phyloP scores from a whole-genome alignment of 1,284 basidiomycete species.

The Sporisorium iseilematis-ciliati region DNA sequence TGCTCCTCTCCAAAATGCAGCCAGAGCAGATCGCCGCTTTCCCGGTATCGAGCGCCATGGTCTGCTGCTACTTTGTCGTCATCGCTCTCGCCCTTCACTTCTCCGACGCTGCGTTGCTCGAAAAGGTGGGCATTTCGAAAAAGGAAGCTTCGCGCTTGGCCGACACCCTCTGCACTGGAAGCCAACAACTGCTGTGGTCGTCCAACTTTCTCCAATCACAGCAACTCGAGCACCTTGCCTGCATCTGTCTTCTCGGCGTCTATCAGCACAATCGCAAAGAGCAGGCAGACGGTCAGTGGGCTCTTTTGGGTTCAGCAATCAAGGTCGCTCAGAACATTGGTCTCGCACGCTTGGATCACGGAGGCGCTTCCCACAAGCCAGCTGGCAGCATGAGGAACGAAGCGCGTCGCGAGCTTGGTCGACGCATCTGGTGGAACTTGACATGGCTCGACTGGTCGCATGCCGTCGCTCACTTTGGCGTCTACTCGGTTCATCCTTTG shows the following conservation, averaged over 20 bases:
- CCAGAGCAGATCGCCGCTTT: slow-evolving; percentile 49
- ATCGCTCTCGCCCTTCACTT: slow-evolving; percentile 63
- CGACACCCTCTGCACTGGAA: slow-evolving; percentile 57
- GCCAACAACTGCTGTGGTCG: slow-evolving; percentile 60
- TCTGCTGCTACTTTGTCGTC: slow-evolving; percentile 64
- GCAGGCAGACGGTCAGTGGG: slow-evolving; percentile 63
- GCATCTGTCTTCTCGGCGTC: slow-evolving; percentile 63
- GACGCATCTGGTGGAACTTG: slow-evolving; percentile 67
- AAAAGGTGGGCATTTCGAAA: slow-evolving; percentile 44
- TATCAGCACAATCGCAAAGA: slow-evolving; percentile 66
- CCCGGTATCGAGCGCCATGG: slow-evolving; percentile 52
- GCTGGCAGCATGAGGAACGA: slow-evolving; percentile 43
- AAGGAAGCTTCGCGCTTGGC: slow-evolving; percentile 48
- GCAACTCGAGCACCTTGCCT: slow-evolving; percentile 63
- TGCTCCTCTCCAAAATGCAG: slow-evolving; percentile 44
- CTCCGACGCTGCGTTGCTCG: slow-evolving; percentile 35
- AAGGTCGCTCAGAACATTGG: slow-evolving; percentile 55
- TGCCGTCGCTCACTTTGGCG: slow-evolving; percentile 59
- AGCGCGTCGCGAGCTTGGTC: slow-evolving; percentile 57
- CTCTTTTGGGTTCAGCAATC: slow-evolving; percentile 62
- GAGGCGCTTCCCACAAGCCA: slow-evolving; percentile 15
- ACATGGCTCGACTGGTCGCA: slow-evolving; percentile 65
- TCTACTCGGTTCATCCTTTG: slow-evolving; percentile 60
- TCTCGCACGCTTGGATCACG: slow-evolving; percentile 44
- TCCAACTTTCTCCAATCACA: slow-evolving; percentile 63